phyloP scores from a whole-genome alignment of 2,329 filamentous ascomycete genomes.

The Cadophora sp. region DNA sequence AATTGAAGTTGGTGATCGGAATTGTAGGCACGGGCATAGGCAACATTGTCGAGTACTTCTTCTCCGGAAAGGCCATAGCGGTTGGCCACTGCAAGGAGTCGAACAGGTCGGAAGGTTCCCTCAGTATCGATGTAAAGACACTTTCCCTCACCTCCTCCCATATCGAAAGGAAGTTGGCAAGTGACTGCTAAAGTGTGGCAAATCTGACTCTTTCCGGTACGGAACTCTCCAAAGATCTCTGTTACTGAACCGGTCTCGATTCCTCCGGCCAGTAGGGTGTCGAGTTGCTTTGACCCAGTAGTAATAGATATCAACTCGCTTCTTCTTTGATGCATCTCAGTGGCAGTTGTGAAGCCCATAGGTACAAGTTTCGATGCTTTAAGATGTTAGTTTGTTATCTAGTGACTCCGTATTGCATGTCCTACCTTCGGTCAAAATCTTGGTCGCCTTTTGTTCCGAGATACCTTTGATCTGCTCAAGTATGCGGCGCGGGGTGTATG shows the following conservation, averaged over 20 bases:
- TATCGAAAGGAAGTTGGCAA: slow-evolving; percentile 96
- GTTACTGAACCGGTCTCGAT: slow-evolving; percentile 98
- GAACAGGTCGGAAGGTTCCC: slow-evolving; percentile 93
- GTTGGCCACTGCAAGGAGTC: slow-evolving; percentile 89
- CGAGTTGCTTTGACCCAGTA: slow-evolving; percentile 95
- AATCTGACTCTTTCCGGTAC: slow-evolving; percentile 98
- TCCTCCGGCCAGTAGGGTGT: slow-evolving; percentile 92
- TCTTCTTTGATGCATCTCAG: slow-evolving; percentile 96
- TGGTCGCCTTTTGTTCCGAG: slow-evolving; percentile 93
- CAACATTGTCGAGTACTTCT: slow-evolving; percentile 97
- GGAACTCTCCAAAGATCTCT: slow-evolving; percentile 97
- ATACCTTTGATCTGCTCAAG: slow-evolving; percentile 98
- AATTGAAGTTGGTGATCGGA: slow-evolving; percentile 97
- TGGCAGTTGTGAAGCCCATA: slow-evolving; percentile 98
- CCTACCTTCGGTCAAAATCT: slow-evolving; percentile 85
- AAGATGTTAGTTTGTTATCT: slow-evolving; percentile 22
- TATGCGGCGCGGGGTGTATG: slow-evolving; percentile 83
- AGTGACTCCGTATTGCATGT: background rate
- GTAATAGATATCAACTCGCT: slow-evolving; percentile 98
- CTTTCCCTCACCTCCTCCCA: slow-evolving; percentile 98
- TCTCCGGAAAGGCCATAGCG: slow-evolving; percentile 94
- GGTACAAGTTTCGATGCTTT: slow-evolving; percentile 93
- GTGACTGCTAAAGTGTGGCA: slow-evolving; percentile 99
- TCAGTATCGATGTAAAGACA: slow-evolving; percentile 99
- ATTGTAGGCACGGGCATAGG: slow-evolving; percentile 97